phyloP scores from a whole-genome alignment of 2,329 filamentous ascomycete genomes.

The Cercospora brassicicola region DNA sequence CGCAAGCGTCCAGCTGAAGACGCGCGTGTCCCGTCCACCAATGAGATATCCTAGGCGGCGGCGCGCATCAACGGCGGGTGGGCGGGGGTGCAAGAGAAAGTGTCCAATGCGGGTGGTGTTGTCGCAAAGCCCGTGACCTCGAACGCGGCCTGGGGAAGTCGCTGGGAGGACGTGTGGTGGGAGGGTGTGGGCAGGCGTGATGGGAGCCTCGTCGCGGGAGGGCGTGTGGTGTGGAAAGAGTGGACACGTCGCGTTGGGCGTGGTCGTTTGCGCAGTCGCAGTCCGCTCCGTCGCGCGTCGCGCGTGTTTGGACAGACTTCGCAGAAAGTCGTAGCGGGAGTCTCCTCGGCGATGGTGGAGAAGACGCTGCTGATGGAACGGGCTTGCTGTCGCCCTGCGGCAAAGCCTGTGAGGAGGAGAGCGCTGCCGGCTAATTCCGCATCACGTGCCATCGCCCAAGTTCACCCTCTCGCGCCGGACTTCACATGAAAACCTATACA shows the following conservation, averaged over 20 bases:
- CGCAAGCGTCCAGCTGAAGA: conserved; percentile 21
- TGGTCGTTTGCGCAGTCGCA: conserved; percentile 7
- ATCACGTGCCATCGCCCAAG: not conserved
- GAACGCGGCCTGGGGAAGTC: conserved; percentile 11
- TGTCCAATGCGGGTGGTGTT: conserved; percentile 13
- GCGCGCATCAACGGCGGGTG: conserved; percentile 15
- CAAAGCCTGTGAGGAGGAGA: conserved; percentile 1
- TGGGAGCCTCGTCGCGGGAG: conserved; percentile 9
- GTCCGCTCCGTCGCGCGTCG: conserved; percentile 7
- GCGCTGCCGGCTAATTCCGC: not conserved
- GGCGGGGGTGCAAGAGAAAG: not conserved
- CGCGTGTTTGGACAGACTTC: conserved; percentile 11
- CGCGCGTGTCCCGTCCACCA: conserved; percentile 23
- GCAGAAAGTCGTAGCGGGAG: conserved; percentile 14
- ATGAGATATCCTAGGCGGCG: conserved; percentile 12
- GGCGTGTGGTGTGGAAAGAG: conserved; percentile 6
- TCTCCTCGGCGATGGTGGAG: conserved; percentile 18
- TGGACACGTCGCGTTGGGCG: not conserved
- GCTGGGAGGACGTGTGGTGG: not conserved
- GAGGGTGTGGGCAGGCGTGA: conserved; percentile 13
- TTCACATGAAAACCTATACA: not conserved
- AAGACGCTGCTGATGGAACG: conserved; percentile 11
- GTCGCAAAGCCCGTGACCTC: conserved; percentile 3
- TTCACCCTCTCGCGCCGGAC: not conserved
- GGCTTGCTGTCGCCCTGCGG: conserved; percentile 7